Percentiles rank a stretch among this genome's conserved stretches.
Evolutionary conservation across 73 alveolate species (phyloP).

Genomic region (Uronychia setigera): DNA sequence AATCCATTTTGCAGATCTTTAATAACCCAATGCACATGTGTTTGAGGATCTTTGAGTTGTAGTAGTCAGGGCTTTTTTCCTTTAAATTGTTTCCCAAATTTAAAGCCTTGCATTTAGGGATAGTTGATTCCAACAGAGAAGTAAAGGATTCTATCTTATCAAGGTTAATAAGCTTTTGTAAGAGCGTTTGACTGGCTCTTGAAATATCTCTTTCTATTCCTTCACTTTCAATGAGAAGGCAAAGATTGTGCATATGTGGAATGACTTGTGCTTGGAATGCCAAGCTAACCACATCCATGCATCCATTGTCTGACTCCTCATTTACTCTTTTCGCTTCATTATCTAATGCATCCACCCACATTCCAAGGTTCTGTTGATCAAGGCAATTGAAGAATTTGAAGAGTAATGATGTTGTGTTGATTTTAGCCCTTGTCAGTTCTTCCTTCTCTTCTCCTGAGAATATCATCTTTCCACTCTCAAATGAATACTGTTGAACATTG

Average conservation of each 20-base stretch:
- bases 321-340: background rate
- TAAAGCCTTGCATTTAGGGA: background rate
- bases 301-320: background rate
- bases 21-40: constrained; percentile 33
- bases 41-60: constrained; percentile 34
- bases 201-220: constrained; percentile 38
- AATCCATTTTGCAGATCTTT: constrained; percentile 17
- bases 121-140: background rate
- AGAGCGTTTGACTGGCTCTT: constrained; percentile 2
- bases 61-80: background rate
- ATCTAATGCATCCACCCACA: background rate
- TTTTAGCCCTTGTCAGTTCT: constrained; percentile 30
- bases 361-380: constrained; percentile 11
- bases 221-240: constrained; percentile 34
- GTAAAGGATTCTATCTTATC: background rate
- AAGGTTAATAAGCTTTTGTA: constrained; percentile 1
- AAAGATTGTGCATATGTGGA: background rate
- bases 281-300: background rate
- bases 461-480: constrained; percentile 12
- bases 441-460: constrained; percentile 46
- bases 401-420: constrained; percentile 10
- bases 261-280: background rate
- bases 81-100: background rate
- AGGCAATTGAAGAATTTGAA: constrained; percentile 17
- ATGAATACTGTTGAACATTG: background rate